Conservation (phyloP, 108 stramenopile genomes). For the Nitzschia sp. region DNA sequence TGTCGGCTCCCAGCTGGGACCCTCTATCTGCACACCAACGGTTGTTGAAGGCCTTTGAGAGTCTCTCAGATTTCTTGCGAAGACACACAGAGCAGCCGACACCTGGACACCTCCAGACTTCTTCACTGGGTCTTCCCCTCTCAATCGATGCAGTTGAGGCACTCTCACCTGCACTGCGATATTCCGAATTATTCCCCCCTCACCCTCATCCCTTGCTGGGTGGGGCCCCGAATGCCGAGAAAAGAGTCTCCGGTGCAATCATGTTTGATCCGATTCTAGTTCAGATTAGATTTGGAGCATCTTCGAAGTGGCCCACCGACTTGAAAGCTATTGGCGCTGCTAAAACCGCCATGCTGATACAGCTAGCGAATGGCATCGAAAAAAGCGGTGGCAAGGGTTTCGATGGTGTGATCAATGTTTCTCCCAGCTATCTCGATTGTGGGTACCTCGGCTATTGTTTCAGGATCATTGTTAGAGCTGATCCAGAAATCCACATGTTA, state of each 20-base stretch:
- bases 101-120: slow-evolving; percentile 14
- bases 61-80: slow-evolving; percentile 66
- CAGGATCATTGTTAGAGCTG: slow-evolving; percentile 77
- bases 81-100: slow-evolving; percentile 38
- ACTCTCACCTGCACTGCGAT: slow-evolving; percentile 70
- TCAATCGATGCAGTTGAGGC: slow-evolving; percentile 84
- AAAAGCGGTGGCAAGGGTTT: slow-evolving; percentile 32
- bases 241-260: slow-evolving; percentile 61
- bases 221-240: slow-evolving; percentile 17
- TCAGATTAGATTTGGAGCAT: slow-evolving; percentile 75
- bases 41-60: slow-evolving; percentile 68
- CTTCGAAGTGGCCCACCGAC: slow-evolving; percentile 84
- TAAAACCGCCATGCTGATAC: slow-evolving; percentile 85
- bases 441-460: slow-evolving; percentile 80
- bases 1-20: background rate
- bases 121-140: slow-evolving; percentile 63
- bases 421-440: slow-evolving; percentile 60
- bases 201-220: slow-evolving; percentile 77
- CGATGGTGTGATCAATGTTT: slow-evolving; percentile 63
- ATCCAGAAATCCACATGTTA: slow-evolving; percentile 77
- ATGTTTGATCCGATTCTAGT: slow-evolving; percentile 61
- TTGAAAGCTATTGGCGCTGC: slow-evolving; percentile 86
- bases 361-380: slow-evolving; percentile 79
- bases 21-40: slow-evolving; percentile 59
- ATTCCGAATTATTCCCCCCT: slow-evolving; percentile 76